Conservation (phyloP, 768 basidiomycete species). For the Exidia glandulosa region DNA sequence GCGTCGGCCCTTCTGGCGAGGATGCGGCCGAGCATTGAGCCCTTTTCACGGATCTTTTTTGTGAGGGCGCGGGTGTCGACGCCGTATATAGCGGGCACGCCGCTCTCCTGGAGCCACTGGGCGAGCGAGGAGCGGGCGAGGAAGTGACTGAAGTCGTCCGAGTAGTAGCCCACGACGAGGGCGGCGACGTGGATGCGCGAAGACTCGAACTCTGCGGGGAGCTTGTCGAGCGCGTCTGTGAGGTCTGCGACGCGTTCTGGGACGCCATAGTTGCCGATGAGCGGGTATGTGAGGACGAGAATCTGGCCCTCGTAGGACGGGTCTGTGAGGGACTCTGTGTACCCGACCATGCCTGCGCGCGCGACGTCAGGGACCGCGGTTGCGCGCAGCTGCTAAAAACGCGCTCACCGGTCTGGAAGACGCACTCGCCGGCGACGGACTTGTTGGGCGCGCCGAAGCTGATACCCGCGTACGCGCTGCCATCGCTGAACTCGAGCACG, state of each 20-base stretch:
- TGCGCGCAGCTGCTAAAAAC: neutral
- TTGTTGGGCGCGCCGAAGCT: conserved; percentile 89
- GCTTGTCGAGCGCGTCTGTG: conserved; percentile 32
- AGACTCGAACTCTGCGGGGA: conserved; percentile 83
- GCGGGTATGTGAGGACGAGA: conserved; percentile 91
- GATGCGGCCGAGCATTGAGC: conserved; percentile 81
- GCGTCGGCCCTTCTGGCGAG: conserved; percentile 50
- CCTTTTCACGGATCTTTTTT: conserved; percentile 91
- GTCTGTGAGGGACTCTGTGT: conserved; percentile 95
- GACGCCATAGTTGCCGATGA: conserved; percentile 96
- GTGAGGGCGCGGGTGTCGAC: conserved; percentile 95
- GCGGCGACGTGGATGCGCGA: conserved; percentile 89
- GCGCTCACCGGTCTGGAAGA: conserved; percentile 91
- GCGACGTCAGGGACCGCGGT: neutral
- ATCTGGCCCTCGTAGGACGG: conserved; percentile 99
- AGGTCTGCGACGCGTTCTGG: conserved; percentile 50
- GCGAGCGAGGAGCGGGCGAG: conserved; percentile 81
- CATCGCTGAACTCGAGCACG: conserved; percentile 84
- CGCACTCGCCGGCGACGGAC: conserved; percentile 94
- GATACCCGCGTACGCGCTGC: conserved; percentile 76
- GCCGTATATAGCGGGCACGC: conserved; percentile 88
- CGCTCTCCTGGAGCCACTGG: conserved; percentile 90
- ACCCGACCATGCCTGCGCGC: conserved; percentile 92
- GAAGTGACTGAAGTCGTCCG: conserved; percentile 90
- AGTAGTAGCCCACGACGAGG: conserved; percentile 87